Percentiles rank a stretch among this genome's conserved stretches.
Evolutionary conservation across 164 flowering plant genomes (phyloP).

Genomic region (Liriodendron chinense): DNA sequence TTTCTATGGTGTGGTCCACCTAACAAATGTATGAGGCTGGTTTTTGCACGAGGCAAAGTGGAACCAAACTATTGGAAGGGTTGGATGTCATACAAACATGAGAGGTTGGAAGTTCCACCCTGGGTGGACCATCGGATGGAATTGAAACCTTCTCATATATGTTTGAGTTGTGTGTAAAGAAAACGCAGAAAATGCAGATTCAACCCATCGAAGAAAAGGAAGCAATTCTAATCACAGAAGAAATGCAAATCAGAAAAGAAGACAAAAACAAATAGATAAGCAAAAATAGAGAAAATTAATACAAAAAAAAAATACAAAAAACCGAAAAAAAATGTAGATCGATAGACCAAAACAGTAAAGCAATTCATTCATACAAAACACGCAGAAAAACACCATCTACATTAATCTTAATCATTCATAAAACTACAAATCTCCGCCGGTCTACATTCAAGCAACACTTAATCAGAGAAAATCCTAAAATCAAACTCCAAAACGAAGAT

Average conservation of each 20-base stretch:
- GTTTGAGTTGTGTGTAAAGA: not conserved
- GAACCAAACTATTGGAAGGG: not conserved
- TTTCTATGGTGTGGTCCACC: not conserved
- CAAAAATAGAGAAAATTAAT: too few species aligned
- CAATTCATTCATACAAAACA: not conserved
- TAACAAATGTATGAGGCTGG: constrained; percentile 4
- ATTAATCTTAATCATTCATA: not conserved
- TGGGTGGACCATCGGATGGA: not conserved
- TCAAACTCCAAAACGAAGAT: not conserved
- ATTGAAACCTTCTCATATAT: not conserved
- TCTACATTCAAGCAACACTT: not conserved
- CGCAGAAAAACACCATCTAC: not conserved
- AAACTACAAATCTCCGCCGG: not conserved
- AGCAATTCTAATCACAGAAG: not conserved
- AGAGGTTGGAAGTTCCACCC: too few species aligned
- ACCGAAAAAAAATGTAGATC: not conserved
- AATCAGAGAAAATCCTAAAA: not conserved
- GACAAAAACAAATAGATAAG: too few species aligned
- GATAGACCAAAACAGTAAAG: not conserved
- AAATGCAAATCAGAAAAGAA: not conserved
- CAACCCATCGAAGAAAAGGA: not conserved
- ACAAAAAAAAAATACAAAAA: too few species aligned
- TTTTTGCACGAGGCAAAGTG: too few species aligned
- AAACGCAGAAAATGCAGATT: not conserved
- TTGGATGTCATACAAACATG: too few species aligned